phyloP scores from a whole-genome alignment of 2,329 filamentous ascomycete genomes.

The Botryosphaeria dothidea region DNA sequence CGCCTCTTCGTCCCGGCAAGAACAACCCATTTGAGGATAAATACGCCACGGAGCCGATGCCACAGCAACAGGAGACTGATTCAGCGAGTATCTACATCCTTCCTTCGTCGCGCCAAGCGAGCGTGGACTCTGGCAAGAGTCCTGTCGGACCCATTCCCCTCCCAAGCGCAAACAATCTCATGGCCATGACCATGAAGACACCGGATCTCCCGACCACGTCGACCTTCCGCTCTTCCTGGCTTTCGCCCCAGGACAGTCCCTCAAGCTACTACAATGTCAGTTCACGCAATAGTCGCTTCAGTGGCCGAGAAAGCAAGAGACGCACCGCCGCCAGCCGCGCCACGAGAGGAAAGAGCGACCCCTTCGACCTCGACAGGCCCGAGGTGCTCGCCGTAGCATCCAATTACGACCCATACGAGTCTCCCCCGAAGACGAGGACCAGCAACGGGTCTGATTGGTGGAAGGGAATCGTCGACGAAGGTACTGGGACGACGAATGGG shows the following conservation, averaged over 20 bases:
- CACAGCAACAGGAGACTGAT: background rate
- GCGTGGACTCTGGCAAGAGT: background rate
- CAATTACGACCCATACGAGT: background rate
- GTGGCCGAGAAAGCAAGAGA: background rate
- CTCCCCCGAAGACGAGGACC: background rate
- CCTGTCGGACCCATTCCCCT: constrained; percentile 3
- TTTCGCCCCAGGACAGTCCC: background rate
- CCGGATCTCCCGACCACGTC: background rate
- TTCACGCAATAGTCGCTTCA: background rate
- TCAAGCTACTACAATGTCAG: background rate
- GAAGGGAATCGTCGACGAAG: constrained; percentile 3
- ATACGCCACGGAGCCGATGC: background rate
- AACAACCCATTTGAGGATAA: background rate
- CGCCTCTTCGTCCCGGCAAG: background rate
- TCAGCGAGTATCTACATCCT: constrained; percentile 15
- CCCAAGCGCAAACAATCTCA: background rate
- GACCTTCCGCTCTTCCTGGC: background rate
- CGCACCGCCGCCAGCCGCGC: constrained; percentile 21
- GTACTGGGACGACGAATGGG: background rate
- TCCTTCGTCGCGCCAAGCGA: background rate
- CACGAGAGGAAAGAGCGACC: constrained; percentile 40
- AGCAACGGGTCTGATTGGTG: constrained; percentile 10
- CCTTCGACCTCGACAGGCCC: constrained; percentile 42
- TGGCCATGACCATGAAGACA: background rate
- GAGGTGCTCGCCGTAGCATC: constrained; percentile 36